Base-by-base conservation (phyloP, 2,329 filamentous ascomycete genomes). In the Emergomyces pasteurianus region DNA sequence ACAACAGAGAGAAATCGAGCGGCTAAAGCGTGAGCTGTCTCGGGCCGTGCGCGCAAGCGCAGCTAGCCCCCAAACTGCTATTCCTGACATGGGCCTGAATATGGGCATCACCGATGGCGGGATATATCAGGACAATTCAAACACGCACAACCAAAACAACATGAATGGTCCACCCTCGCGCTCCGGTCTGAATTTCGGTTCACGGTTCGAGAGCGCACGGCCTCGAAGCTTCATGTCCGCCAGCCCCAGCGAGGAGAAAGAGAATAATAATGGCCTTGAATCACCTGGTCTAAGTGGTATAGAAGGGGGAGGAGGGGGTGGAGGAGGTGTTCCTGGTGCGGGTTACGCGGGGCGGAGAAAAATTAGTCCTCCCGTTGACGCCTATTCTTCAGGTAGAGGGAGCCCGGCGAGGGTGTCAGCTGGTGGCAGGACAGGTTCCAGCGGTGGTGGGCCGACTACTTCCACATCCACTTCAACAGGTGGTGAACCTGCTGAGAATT, bases 1-100 rank as follows among this genome's bases (percentile, higher is more conserved):
- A 61, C 82, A 96, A 59, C 82, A 88, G 64, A 85, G 92, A 59
- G 94, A 99, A 75, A 87, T 96, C 54, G 94, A 99, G 66, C 84
- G 94, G 59, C 80, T 99, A 63, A 97, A 97, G 82, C 88, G 90
- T 61, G 94, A 96, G 66, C 81, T 88, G 18, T 77, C 79, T 54
- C 78, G 85, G 61, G 74, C 75, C 12, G 71, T 77, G 58, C 74
- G 74, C 26, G 73, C 75, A 52, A 70, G 71, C 50, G 72, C 74
- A 12, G 67, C 74, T 40, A 76, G 72, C 63, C 74, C 74, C 18
- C 69, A 73, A 16, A 71, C 70, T 42, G 64, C 67, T 26, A 56
- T 67, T 3, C 62, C 71, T 0, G 82, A 83, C 59, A 81, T 83
- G 72, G 86, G 85, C 68, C 84, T 85, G 38, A 72, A 70, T 63